Percentiles rank a stretch among this genome's conserved stretches.
phyloP scores from a whole-genome alignment of 805 yeast species.

The Blastobotrys mokoenaii region DNA sequence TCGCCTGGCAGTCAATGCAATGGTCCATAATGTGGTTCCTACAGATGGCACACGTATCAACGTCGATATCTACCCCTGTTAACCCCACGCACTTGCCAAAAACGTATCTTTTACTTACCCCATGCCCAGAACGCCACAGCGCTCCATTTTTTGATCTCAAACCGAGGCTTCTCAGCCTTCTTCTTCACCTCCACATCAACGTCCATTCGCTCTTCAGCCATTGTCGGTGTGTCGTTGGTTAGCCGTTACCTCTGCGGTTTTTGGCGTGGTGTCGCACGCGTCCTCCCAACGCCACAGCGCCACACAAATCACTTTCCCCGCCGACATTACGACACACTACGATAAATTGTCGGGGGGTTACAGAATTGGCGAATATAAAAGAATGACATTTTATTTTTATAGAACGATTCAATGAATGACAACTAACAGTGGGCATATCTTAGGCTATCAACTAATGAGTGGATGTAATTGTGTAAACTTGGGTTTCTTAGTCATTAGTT shows the following conservation, averaged over 20 bases:
- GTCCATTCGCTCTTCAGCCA: neutral
- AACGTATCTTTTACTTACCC: conserved; percentile 43
- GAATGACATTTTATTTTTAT: too few species aligned
- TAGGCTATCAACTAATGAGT: too few species aligned
- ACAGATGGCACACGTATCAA: conserved; percentile 96
- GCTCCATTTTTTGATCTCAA: conserved; percentile 93
- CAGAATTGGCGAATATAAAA: too few species aligned
- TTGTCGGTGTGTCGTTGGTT: neutral
- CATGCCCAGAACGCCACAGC: conserved; percentile 99
- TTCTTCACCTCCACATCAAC: conserved; percentile 4
- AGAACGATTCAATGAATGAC: too few species aligned
- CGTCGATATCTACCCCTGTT: conserved; percentile 68
- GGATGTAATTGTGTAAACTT: too few species aligned
- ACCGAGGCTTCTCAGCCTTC: conserved; percentile 48
- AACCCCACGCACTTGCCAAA: too few species aligned
- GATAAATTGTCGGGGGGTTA: too few species aligned
- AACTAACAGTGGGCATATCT: too few species aligned
- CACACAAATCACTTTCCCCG: neutral
- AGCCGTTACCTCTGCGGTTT: neutral
- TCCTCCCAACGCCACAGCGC: neutral
- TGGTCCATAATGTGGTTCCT: conserved; percentile 97
- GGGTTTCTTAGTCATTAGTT: too few species aligned
- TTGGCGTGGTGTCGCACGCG: neutral
- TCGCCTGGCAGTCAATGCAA: conserved; percentile 91
- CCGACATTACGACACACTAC: too few species aligned